These are phyloP conservation scores for Thielaviopsis euricoi DNA, from an alignment of 2,329 filamentous ascomycete species.

Conservation along the genomic window DNA sequence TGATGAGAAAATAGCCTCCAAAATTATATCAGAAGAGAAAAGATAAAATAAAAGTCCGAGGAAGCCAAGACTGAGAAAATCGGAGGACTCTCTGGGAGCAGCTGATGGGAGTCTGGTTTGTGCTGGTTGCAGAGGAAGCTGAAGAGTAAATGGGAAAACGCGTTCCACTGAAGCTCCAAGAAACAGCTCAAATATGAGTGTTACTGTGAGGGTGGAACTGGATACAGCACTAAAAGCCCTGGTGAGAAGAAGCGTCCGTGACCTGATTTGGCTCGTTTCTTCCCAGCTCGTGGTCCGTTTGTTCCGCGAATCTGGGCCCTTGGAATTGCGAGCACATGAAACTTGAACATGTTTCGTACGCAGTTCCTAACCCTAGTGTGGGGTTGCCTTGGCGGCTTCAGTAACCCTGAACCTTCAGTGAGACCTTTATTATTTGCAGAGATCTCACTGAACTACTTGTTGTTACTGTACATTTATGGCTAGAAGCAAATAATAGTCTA, in stretches of 20 bases:
- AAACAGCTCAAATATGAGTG: background rate
- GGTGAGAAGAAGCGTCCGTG: background rate
- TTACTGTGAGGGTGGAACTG: no score
- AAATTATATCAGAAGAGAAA: background rate
- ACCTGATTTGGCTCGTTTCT: background rate
- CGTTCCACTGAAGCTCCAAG: background rate
- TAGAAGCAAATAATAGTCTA: background rate
- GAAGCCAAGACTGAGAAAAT: background rate
- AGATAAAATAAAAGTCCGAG: background rate
- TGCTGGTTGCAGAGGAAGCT: background rate
- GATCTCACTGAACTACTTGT: background rate
- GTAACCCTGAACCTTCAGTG: background rate
- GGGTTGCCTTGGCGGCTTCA: no score
- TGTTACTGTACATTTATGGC: background rate
- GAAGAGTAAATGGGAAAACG: background rate
- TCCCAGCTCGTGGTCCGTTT: background rate
- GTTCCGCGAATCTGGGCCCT: background rate
- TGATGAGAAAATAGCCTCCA: background rate
- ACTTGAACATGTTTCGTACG: background rate
- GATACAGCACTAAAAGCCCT: background rate
- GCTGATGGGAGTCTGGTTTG: no score
- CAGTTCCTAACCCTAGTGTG: background rate
- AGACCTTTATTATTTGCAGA: no score
- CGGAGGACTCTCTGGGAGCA: background rate
- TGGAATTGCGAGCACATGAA: background rate